phyloP scores from a whole-genome alignment of 768 basidiomycete genomes.

The Auricularia sp. region DNA sequence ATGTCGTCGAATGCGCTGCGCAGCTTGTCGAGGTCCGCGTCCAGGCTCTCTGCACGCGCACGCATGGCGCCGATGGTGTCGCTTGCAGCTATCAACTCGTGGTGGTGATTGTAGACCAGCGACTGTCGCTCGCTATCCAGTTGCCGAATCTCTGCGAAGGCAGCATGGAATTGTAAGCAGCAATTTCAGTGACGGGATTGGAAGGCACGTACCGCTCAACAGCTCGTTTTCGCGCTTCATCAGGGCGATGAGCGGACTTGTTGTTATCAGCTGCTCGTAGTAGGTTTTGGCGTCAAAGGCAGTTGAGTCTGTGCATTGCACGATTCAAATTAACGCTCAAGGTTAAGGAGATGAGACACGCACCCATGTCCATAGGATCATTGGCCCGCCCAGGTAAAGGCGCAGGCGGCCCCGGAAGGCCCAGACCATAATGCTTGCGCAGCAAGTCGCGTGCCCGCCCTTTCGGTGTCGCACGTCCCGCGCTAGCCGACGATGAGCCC shows the following conservation, averaged over 20 bases:
- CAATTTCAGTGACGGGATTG: background rate
- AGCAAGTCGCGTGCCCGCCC: constrained; percentile 64
- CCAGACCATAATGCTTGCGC: constrained; percentile 80
- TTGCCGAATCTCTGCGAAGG: constrained; percentile 63
- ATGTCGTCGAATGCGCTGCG: constrained; percentile 79
- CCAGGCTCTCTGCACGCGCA: constrained; percentile 69
- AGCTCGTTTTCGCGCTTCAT: constrained; percentile 79
- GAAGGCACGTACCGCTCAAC: constrained; percentile 40
- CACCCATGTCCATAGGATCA: constrained; percentile 79
- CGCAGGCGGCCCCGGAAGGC: constrained; percentile 52
- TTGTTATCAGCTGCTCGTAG: constrained; percentile 79
- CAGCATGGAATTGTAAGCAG: background rate
- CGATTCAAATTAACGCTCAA: constrained; percentile 5
- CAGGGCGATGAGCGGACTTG: constrained; percentile 59
- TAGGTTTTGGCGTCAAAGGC: constrained; percentile 77
- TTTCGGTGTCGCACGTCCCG: constrained; percentile 26
- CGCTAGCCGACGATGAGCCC: constrained; percentile 17
- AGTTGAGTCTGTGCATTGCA: constrained; percentile 47
- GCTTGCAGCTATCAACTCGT: constrained; percentile 87
- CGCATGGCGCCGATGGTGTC: constrained; percentile 81
- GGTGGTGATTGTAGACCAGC: constrained; percentile 90
- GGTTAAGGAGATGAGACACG: constrained; percentile 4
- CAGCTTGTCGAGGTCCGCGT: constrained; percentile 73
- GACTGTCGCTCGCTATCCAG: constrained; percentile 83
- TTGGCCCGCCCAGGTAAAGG: constrained; percentile 43